Percentiles rank a stretch among this genome's conserved stretches.
These are phyloP conservation scores for Lanmaoa rubissima DNA, from an alignment of 768 basidiomycete species.

Conservation along the genomic window DNA sequence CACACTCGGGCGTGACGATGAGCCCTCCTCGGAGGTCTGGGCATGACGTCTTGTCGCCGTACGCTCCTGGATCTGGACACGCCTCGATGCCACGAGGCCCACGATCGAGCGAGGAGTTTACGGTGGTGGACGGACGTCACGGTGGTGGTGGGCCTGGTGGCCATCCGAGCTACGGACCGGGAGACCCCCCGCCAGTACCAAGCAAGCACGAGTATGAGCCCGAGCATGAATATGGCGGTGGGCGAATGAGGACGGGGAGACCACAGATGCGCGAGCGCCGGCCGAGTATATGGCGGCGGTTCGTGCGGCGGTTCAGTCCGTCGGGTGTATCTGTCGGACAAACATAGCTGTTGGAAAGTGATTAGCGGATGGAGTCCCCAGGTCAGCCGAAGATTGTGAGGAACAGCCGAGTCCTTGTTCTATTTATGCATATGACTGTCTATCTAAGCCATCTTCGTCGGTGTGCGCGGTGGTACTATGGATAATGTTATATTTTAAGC, in stretches of 20 bases:
- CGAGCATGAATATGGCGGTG: background rate
- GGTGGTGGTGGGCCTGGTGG: background rate
- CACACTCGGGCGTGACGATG: conserved; percentile 10
- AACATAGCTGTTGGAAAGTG: conserved; percentile 3
- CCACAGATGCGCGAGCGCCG: conserved; percentile 15
- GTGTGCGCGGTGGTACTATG: background rate
- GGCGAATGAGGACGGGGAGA: background rate
- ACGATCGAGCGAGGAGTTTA: conserved; percentile 14
- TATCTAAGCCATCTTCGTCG: background rate
- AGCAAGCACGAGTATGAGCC: conserved; percentile 9
- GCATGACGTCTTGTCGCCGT: conserved; percentile 9
- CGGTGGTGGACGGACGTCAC: conserved; percentile 5
- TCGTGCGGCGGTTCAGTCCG: conserved; percentile 25
- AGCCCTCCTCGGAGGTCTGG: conserved; percentile 19
- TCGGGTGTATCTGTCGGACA: conserved; percentile 21
- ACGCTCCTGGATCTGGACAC: background rate
- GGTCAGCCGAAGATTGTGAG: background rate
- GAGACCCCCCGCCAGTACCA: background rate
- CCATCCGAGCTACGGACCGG: conserved; percentile 1
- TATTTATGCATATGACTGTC: background rate
- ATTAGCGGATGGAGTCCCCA: background rate
- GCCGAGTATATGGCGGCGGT: conserved; percentile 26
- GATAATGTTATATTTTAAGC: background rate
- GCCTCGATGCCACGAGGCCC: conserved; percentile 2
- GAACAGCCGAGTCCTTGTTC: background rate